Conservation (phyloP, 306 rosid genomes). For the Gleditsia sinensis region DNA sequence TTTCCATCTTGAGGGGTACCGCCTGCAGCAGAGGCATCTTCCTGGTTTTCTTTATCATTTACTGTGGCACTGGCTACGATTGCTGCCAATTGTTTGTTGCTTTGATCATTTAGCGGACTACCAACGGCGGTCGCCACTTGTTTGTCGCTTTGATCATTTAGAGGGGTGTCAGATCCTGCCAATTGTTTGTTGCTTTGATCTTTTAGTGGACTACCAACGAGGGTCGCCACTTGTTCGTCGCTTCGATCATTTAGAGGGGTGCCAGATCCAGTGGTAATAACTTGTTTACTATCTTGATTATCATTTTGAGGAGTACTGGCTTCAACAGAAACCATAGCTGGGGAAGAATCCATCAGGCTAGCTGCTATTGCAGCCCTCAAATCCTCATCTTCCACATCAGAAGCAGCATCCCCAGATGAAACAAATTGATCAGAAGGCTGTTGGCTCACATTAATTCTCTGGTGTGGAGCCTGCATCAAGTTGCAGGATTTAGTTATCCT, state of each 20-base stretch:
- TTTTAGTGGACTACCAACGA: conserved; percentile 35
- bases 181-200: conserved; percentile 36
- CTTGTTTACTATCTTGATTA: conserved; percentile 28
- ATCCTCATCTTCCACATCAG: conserved; percentile 84
- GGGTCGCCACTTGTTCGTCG: conserved; percentile 23
- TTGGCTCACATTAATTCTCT: conserved; percentile 41
- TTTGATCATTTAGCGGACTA: conserved; percentile 28
- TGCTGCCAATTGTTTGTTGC: conserved; percentile 21
- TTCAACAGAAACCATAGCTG: conserved; percentile 39
- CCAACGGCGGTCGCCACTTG: conserved; percentile 24
- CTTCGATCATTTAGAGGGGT: conserved; percentile 37
- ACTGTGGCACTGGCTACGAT: conserved; percentile 29
- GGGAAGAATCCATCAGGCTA: conserved; percentile 71
- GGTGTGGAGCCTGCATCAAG: conserved; percentile 63
- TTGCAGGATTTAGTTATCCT: conserved; percentile 90
- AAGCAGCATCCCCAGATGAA: conserved; percentile 56
- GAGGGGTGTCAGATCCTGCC: conserved; percentile 25
- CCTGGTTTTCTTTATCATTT: conserved; percentile 39
- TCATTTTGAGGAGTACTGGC: conserved; percentile 41
- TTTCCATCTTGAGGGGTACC: conserved; percentile 39
- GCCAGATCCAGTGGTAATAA: conserved; percentile 25
- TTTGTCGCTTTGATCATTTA: conserved; percentile 31
- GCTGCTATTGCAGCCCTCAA: conserved; percentile 95
- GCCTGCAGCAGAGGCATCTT: conserved; percentile 26
- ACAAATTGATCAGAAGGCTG: conserved; percentile 42